Conservation (phyloP, 2,329 filamentous ascomycete species). For the Trichoderma cornu-damae region DNA sequence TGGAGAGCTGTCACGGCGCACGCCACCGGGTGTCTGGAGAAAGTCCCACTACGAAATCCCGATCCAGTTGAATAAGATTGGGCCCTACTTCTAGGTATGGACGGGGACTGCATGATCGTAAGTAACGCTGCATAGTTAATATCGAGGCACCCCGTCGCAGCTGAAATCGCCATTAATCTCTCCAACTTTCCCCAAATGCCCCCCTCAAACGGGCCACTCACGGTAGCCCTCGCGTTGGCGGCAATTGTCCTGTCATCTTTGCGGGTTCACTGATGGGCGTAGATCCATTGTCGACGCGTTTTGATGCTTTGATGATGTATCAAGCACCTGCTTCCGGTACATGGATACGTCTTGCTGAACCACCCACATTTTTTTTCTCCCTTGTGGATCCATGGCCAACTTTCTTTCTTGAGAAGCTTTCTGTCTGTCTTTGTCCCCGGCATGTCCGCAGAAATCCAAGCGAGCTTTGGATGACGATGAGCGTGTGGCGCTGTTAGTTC, state of each 20-base stretch:
- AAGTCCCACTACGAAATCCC: slow-evolving; percentile 1
- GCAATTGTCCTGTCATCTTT: not conserved
- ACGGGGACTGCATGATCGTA: not conserved
- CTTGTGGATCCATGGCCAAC: not conserved
- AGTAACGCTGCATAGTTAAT: not conserved
- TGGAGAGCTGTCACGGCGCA: slow-evolving; percentile 5
- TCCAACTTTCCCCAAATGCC: not conserved
- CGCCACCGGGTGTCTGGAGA: slow-evolving; percentile 12
- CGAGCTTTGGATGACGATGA: not conserved
- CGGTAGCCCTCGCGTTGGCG: not conserved
- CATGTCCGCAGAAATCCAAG: not conserved
- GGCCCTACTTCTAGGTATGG: not conserved
- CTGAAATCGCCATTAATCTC: slow-evolving; percentile 4
- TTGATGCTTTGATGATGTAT: not conserved
- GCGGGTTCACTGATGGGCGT: not conserved
- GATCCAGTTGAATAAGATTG: slow-evolving; percentile 6
- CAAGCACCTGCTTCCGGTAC: not conserved
- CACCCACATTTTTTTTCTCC: too few relatives aligned
- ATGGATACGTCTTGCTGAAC: not conserved
- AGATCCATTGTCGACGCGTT: not conserved
- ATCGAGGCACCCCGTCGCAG: slow-evolving; percentile 1
- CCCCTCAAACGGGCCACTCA: not conserved
- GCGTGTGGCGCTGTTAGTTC: slow-evolving; percentile 6
- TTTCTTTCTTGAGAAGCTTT: not conserved
- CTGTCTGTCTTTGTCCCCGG: not conserved